Base-by-base conservation (phyloP, 2,329 filamentous ascomycete species). In the Colletotrichum coccodes region DNA sequence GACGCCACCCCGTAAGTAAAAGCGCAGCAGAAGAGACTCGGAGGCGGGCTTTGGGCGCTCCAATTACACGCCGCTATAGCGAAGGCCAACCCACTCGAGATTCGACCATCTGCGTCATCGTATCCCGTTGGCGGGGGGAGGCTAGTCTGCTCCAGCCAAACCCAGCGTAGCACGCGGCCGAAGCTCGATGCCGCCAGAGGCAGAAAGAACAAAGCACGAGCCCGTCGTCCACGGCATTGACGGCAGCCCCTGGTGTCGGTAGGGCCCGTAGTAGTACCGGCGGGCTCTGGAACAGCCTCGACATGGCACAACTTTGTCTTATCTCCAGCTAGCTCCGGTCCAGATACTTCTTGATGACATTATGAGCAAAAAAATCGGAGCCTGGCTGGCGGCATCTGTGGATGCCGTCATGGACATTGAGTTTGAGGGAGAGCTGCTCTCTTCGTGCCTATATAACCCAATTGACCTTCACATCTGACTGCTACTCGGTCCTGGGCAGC, bases 321-420 rank as follows among this genome's bases (percentile, higher is more conserved):
- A 65, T 65, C 40, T 65, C 65, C 60, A 64, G 44, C 46, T 61
- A 60, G 38, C 60, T 68, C 65, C 65, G 65, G 53, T 16, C n/a
- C 12, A 12, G 34, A n/a, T 40, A 18, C 12, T 52, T 40, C 53
- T 64, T 47, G 65, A 64, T 68, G 60, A 64, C 46, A 64, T 28
- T 58, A 28, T 52, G 53, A 54, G 16, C 46, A 18, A 32, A 28
- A 52, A 52, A 34, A 54, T n/a, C 30, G 60, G 53, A 18, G 16
- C 8, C 52, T 30, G 14, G 60, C 32, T 47, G 38, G 14, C 53
- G 42, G 60, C 6, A 23, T 36, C 34, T 42, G n/a, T 49, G 58
- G 61, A 68, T 68, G 54, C 65, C 65, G 65, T 68, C 65, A 68
- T 68, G 40, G 61, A 60, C 18, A n/a, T 14, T 7, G 28, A 49